These are phyloP conservation scores for Dendrobium nobile DNA, from an alignment of 106 monocot genomes.

Conservation along the genomic window DNA sequence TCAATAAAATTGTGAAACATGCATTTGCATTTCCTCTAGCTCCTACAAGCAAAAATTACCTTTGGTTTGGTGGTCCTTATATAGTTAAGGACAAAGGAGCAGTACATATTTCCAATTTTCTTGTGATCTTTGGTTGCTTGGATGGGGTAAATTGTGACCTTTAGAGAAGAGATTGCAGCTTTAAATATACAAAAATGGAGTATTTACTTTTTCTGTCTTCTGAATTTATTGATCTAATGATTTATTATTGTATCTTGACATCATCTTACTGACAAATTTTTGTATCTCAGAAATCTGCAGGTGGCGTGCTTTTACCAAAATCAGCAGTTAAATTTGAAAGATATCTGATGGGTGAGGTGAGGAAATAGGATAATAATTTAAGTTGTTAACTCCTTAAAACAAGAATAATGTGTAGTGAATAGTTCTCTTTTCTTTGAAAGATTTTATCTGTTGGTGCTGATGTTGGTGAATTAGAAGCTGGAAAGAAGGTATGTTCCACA, in stretches of 20 bases:
- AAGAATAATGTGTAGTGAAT: background rate
- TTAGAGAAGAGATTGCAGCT: background rate
- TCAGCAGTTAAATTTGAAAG: conserved; percentile 98
- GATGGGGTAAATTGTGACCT: background rate
- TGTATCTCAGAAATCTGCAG: conserved; percentile 67
- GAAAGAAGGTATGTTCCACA: conserved; percentile 57
- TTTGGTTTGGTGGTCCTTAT: background rate
- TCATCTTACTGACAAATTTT: background rate
- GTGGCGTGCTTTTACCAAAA: conserved; percentile 92
- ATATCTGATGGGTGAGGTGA: conserved; percentile 94
- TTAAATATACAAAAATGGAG: background rate
- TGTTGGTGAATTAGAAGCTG: conserved; percentile 70
- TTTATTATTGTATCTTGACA: background rate
- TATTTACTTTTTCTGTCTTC: background rate
- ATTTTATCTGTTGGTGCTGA: conserved; percentile 85
- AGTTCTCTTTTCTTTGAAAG: conserved; percentile 21
- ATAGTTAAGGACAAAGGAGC: background rate
- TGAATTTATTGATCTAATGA: background rate
- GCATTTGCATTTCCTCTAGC: too few species aligned
- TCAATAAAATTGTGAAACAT: background rate
- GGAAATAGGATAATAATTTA: conserved; percentile 4
- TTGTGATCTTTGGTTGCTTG: background rate
- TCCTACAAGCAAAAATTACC: too few species aligned
- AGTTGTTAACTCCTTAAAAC: background rate
- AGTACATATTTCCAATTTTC: background rate